Conservation (phyloP, 352 stramenopile genomes). For the Pelagophyceae sp. region DNA sequence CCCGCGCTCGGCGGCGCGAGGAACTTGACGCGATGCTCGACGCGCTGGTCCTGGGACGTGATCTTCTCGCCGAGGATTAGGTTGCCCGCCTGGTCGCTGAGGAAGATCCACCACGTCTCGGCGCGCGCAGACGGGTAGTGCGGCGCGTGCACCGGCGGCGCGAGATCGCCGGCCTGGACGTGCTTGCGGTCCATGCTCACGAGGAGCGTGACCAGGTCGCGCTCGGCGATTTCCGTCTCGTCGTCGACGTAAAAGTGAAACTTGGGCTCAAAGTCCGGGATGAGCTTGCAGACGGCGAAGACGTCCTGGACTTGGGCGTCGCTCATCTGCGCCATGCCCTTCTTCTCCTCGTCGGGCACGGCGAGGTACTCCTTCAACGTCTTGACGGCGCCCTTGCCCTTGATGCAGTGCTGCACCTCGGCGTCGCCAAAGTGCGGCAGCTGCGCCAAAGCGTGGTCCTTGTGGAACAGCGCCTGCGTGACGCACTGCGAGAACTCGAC, state of each 20-base stretch:
- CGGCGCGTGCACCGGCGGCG: constrained; percentile 86
- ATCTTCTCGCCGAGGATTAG: constrained; percentile 95
- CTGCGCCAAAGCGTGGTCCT: constrained; percentile 57
- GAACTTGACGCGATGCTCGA: constrained; percentile 86
- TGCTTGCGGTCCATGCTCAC: constrained; percentile 93
- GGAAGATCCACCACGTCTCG: constrained; percentile 93
- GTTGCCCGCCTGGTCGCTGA: constrained; percentile 82
- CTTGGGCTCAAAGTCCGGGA: constrained; percentile 85
- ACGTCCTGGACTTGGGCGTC: constrained; percentile 83
- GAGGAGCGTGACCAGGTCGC: constrained; percentile 94
- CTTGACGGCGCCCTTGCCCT: constrained; percentile 71
- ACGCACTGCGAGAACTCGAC: constrained; percentile 95
- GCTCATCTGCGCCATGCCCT: constrained; percentile 77
- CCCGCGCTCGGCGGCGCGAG: constrained; percentile 82
- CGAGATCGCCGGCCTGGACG: constrained; percentile 82
- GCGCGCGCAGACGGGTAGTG: constrained; percentile 85
- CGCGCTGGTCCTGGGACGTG: constrained; percentile 57
- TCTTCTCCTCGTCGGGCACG: constrained; percentile 75
- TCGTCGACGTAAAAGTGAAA: constrained; percentile 75
- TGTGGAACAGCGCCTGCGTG: constrained; percentile 89
- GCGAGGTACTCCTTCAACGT: constrained; percentile 86
- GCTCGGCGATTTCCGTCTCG: constrained; percentile 90
- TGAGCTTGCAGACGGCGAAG: constrained; percentile 76
- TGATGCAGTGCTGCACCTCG: constrained; percentile 80
- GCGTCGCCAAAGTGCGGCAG: constrained; percentile 62